Evolutionary conservation across 306 rosid genomes (phyloP).

Genomic region (Quercus rubra): DNA sequence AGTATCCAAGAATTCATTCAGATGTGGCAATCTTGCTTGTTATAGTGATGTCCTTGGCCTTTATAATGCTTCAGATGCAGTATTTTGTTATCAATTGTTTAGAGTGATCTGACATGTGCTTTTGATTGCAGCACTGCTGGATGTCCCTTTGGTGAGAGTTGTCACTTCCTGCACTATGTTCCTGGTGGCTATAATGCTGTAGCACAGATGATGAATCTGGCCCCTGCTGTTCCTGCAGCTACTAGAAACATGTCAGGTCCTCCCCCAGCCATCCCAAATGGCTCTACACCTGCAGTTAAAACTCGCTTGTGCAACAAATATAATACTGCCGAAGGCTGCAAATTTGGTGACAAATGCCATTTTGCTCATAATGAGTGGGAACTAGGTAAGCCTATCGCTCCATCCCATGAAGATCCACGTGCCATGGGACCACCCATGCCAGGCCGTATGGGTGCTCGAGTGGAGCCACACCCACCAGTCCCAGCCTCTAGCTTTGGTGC

Average conservation of each 20-base stretch:
- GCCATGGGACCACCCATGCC: conserved; percentile 48
- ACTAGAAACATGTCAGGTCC: conserved; percentile 55
- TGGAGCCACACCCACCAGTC: conserved; percentile 59
- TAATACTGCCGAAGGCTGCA: conserved; percentile 88
- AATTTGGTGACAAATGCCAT: conserved; percentile 91
- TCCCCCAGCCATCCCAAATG: conserved; percentile 52
- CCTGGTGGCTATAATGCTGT: conserved; percentile 93
- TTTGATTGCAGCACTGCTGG: conserved; percentile 79
- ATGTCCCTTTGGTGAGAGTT: conserved; percentile 93
- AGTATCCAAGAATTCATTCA: neutral
- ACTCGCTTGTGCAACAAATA: conserved; percentile 76
- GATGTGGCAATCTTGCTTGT: neutral
- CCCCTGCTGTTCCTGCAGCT: conserved; percentile 56
- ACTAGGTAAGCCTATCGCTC: conserved; percentile 61
- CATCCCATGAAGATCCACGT: conserved; percentile 62
- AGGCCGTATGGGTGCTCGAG: conserved; percentile 47
- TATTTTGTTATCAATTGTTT: neutral
- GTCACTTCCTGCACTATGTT: conserved; percentile 91
- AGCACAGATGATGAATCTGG: conserved; percentile 87
- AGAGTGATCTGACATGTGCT: conserved; percentile 31
- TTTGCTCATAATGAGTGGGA: conserved; percentile 99
- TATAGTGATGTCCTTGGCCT: neutral
- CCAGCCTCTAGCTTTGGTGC: conserved; percentile 83
- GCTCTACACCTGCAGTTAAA: conserved; percentile 58
- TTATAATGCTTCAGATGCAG: neutral